Percentiles rank a stretch among this genome's conserved stretches.
Conservation (phyloP, 2,329 filamentous ascomycete species). For the Fusarium sp. region DNA sequence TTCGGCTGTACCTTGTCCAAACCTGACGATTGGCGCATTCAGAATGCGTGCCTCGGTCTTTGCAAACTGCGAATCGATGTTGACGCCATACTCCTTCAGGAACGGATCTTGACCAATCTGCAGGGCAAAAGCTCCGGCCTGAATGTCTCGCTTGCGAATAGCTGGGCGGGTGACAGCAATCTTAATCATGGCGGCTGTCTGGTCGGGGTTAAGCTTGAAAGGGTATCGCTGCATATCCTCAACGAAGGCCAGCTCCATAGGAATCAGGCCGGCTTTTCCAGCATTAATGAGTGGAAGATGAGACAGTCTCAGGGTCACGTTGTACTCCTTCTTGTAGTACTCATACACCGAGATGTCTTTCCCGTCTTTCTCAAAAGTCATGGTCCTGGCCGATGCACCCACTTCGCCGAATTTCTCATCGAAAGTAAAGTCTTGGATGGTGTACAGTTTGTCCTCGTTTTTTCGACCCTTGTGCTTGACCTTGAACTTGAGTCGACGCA, state of each 20-base stretch:
- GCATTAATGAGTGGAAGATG: slow-evolving; percentile 67
- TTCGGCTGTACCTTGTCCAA: slow-evolving; percentile 63
- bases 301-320: slow-evolving; percentile 55
- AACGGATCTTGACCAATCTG: slow-evolving; percentile 74
- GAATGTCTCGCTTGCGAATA: slow-evolving; percentile 72
- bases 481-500: slow-evolving; percentile 64
- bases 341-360: slow-evolving; percentile 58
- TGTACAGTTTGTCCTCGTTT: slow-evolving; percentile 58
- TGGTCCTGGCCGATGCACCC: slow-evolving; percentile 59
- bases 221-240: slow-evolving; percentile 66
- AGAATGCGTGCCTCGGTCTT: slow-evolving; percentile 76
- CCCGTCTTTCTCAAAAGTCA: slow-evolving; percentile 63
- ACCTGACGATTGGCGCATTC: slow-evolving; percentile 74
- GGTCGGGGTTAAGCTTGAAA: slow-evolving; percentile 66
- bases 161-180: slow-evolving; percentile 83
- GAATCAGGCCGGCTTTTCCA: slow-evolving; percentile 62
- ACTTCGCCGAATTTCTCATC: slow-evolving; percentile 51
- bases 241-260: slow-evolving; percentile 67
- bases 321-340: slow-evolving; percentile 66
- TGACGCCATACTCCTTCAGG: slow-evolving; percentile 76
- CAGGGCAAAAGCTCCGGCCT: slow-evolving; percentile 64
- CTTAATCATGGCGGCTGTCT: slow-evolving; percentile 90
- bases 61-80: slow-evolving; percentile 71
- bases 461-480: slow-evolving; percentile 60
- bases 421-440: slow-evolving; percentile 60